Conservation (phyloP, 2,329 filamentous ascomycete genomes). For the Drechslerella coelobrocha region DNA sequence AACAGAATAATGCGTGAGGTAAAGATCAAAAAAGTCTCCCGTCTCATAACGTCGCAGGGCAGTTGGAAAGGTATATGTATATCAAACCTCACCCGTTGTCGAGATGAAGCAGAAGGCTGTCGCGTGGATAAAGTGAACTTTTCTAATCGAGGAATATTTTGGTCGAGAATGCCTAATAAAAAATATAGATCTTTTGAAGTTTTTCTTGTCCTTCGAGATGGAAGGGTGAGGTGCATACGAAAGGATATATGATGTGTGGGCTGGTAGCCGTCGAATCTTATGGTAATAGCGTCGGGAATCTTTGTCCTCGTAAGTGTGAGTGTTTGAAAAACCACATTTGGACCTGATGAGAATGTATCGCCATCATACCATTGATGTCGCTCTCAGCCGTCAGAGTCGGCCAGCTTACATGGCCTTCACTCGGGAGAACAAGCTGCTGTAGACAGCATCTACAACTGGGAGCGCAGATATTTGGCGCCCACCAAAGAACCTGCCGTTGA, state of each 20-base stretch:
- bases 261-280: conserved; percentile 5
- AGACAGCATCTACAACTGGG: conserved; percentile 97
- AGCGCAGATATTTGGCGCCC: conserved; percentile 90
- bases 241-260: conserved; percentile 11
- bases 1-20: conserved; percentile 36
- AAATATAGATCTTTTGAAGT: conserved; percentile 37
- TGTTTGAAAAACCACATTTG: conserved; percentile 8
- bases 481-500: conserved; percentile 96
- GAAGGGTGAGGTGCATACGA: conserved; percentile 50
- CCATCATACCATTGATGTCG: conserved; percentile 42
- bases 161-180: conserved; percentile 32
- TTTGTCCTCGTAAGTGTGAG: conserved; percentile 32
- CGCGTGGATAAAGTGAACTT: conserved; percentile 23
- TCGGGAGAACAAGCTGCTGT: conserved; percentile 93
- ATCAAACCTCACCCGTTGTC: conserved; percentile 38
- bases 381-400: not conserved
- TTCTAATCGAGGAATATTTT: conserved; percentile 16
- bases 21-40: conserved; percentile 14
- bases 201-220: conserved; percentile 30
- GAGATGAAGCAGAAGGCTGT: conserved; percentile 8
- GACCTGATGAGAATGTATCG: conserved; percentile 25
- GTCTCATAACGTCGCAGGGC: conserved; percentile 1
- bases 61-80: conserved; percentile 10
- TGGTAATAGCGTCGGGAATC: conserved; percentile 1
- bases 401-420: conserved; percentile 73